Evolutionary conservation across 352 stramenopile species (phyloP).

Genomic region (Phytophthora tentaculata): DNA sequence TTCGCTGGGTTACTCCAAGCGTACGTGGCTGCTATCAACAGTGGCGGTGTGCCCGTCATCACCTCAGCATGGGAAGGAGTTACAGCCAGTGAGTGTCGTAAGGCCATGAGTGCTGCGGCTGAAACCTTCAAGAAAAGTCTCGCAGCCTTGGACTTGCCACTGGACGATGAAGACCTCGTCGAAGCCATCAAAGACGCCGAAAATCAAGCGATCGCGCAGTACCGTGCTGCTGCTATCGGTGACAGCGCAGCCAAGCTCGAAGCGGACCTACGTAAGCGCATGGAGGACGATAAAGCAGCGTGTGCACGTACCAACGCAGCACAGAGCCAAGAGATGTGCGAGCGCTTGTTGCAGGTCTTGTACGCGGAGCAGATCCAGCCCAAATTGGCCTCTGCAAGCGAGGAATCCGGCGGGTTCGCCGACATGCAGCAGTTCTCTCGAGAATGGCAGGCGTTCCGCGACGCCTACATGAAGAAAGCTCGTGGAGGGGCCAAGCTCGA

Average conservation of each 20-base stretch:
- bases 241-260: constrained; percentile 74
- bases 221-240: constrained; percentile 69
- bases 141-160: constrained; percentile 61
- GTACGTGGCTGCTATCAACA: constrained; percentile 89
- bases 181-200: constrained; percentile 65
- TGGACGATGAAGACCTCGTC: constrained; percentile 74
- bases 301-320: constrained; percentile 53
- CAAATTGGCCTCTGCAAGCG: constrained; percentile 58
- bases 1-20: constrained; percentile 82
- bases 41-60: constrained; percentile 89
- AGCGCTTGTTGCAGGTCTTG: constrained; percentile 78
- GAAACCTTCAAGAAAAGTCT: constrained; percentile 74
- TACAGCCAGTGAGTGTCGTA: constrained; percentile 80
- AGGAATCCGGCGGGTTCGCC: constrained; percentile 55
- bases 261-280: constrained; percentile 64
- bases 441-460: constrained; percentile 76
- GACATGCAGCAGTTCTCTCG: constrained; percentile 84
- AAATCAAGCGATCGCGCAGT: constrained; percentile 56
- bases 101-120: constrained; percentile 65
- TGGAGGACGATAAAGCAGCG: constrained; percentile 69
- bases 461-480: constrained; percentile 76
- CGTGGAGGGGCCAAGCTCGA: constrained; percentile 77
- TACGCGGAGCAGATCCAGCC: constrained; percentile 85
- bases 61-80: constrained; percentile 88
- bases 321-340: constrained; percentile 81